These are phyloP conservation scores for Colletotrichum tamarilloi DNA, from an alignment of 2,329 filamentous ascomycete genomes.

Conservation along the genomic window DNA sequence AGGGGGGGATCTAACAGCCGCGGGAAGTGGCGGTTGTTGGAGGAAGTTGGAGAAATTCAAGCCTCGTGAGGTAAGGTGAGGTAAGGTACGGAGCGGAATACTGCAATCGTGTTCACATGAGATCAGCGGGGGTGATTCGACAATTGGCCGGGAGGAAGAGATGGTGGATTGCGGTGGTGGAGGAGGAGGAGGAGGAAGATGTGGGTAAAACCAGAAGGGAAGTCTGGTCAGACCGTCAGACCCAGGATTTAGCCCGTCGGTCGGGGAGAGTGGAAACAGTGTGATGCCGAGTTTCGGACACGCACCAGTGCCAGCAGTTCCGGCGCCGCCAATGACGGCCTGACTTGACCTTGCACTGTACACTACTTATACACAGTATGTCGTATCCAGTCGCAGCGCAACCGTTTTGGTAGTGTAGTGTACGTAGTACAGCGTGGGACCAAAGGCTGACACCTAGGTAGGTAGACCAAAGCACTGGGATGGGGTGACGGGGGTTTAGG, in stretches of 20 bases:
- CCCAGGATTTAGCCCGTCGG: not conserved
- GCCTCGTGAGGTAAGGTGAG: not conserved
- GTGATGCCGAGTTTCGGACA: conserved; percentile 31
- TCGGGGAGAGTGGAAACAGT: not conserved
- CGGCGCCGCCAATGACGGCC: not conserved
- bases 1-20: conserved; percentile 20
- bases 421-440: not conserved
- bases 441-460: not conserved
- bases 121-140: conserved; percentile 33
- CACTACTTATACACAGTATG: not conserved
- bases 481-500: not conserved
- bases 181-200: not conserved
- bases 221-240: not conserved
- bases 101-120: conserved; percentile 36
- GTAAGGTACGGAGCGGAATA: not conserved
- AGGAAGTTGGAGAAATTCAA: conserved; percentile 24
- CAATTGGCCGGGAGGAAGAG: conserved; percentile 12
- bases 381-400: conserved; percentile 1
- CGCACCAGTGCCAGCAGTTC: conserved; percentile 1
- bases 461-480: not conserved
- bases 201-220: not conserved
- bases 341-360: not conserved
- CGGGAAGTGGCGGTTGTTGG: conserved; percentile 27
- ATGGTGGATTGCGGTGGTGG: not conserved
- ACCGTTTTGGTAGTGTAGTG: not conserved